Conservation (phyloP, 495 filamentous ascomycete species). For the Podospora anserina region DNA sequence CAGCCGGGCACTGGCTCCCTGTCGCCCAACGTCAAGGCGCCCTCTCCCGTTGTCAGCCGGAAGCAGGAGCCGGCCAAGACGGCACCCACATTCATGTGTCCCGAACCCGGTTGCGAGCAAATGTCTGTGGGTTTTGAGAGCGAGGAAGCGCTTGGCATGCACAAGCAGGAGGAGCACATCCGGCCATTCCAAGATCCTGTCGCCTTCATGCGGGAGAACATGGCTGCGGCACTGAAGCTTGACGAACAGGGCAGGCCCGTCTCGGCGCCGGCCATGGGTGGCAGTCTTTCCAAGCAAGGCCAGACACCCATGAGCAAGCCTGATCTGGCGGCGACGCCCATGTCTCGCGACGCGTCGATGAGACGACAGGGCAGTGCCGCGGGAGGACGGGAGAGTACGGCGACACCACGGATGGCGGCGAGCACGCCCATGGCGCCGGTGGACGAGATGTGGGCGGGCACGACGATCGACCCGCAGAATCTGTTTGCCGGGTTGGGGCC, state of each 20-base stretch:
- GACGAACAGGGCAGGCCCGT: slow-evolving; percentile 46
- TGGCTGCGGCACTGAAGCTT: slow-evolving; percentile 43
- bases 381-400: slow-evolving; percentile 29
- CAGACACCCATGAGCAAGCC: slow-evolving; percentile 39
- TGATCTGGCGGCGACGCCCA: slow-evolving; percentile 40
- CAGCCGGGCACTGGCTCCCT: slow-evolving; percentile 34
- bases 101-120: slow-evolving; percentile 45
- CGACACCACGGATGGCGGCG: slow-evolving; percentile 23
- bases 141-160: slow-evolving; percentile 50
- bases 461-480: slow-evolving; percentile 47
- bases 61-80: slow-evolving; percentile 35
- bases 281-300: slow-evolving; percentile 43
- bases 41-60: slow-evolving; percentile 47
- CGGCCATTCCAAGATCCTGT: slow-evolving; percentile 53
- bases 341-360: slow-evolving; percentile 49
- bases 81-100: slow-evolving; percentile 42
- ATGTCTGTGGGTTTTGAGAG: slow-evolving; percentile 49
- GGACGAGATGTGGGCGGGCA: slow-evolving; percentile 38
- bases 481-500: slow-evolving; percentile 36
- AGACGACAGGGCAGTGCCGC: slow-evolving; percentile 40
- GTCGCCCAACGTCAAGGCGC: slow-evolving; percentile 49
- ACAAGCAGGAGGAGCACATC: slow-evolving; percentile 54
- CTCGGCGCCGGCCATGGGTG: slow-evolving; percentile 32
- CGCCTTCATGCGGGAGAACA: slow-evolving; percentile 46
- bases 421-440: slow-evolving; percentile 17